Conservation (phyloP, 2,329 filamentous ascomycete species). For the Penicillium brasilianum region DNA sequence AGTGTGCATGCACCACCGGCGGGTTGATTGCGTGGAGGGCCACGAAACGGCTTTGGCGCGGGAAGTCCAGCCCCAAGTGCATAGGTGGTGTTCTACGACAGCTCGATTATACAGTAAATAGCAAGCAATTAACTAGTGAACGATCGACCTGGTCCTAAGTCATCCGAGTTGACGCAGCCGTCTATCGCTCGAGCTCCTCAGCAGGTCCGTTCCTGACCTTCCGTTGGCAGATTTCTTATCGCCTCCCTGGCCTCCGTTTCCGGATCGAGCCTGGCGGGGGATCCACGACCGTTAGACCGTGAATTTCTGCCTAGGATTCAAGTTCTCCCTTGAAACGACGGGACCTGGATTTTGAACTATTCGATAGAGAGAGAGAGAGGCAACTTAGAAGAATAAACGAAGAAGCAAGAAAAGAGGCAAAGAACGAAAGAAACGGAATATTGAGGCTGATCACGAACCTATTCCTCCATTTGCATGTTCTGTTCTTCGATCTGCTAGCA, state of each 20-base stretch:
- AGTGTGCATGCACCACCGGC: not conserved
- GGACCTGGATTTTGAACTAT: too few species aligned
- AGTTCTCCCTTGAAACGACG: not conserved
- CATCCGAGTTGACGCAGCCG: not conserved
- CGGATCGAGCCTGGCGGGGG: constrained; percentile 42
- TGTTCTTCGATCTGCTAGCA: too few species aligned
- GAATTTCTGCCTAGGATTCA: constrained; percentile 1
- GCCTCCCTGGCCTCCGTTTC: constrained; percentile 35
- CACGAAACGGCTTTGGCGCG: constrained; percentile 17
- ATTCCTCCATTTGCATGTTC: not conserved
- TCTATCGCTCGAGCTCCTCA: too few species aligned
- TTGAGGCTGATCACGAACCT: constrained; percentile 13
- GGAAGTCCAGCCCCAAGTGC: not conserved
- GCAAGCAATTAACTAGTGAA: too few species aligned
- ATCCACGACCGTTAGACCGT: constrained; percentile 37
- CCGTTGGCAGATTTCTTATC: constrained; percentile 32
- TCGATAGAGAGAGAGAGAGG: not conserved
- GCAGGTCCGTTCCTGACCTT: too few species aligned
- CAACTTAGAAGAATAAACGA: not conserved
- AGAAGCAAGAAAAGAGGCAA: not conserved
- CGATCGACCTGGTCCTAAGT: too few species aligned
- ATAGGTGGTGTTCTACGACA: too few species aligned
- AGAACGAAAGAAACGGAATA: constrained; percentile 17
- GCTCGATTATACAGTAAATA: too few species aligned
- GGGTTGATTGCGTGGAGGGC: constrained; percentile 25